Conservation (phyloP, 345 rosid species). For the Pistacia atlantica region DNA sequence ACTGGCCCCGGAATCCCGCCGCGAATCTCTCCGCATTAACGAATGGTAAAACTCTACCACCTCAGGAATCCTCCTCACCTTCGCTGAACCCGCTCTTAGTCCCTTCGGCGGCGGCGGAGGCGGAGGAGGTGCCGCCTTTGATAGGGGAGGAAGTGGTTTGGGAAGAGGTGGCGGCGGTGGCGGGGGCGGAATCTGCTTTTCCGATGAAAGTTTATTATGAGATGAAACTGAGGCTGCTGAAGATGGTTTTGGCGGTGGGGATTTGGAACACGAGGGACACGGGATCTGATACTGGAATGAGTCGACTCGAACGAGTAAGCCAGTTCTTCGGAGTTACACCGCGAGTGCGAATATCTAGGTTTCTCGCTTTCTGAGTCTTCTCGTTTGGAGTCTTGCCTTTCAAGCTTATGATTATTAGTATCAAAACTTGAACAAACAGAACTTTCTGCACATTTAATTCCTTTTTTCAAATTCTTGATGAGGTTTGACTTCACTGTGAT, state of each 20-base stretch:
- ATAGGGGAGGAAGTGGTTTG: constrained; percentile 11
- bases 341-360: constrained; percentile 43
- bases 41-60: constrained; percentile 99
- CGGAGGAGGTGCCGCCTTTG: constrained; percentile 57
- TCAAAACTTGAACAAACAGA: constrained; percentile 20
- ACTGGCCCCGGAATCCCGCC: constrained; percentile 61
- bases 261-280: constrained; percentile 80
- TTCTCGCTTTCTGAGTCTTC: constrained; percentile 53
- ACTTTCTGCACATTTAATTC: constrained; percentile 34
- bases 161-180: constrained; percentile 44
- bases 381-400: constrained; percentile 37
- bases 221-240: constrained; percentile 29
- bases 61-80: constrained; percentile 89
- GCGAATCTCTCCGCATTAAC: constrained; percentile 82
- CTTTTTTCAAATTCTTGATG: constrained; percentile 51
- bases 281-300: constrained; percentile 60
- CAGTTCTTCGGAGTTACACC: constrained; percentile 74
- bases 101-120: constrained; percentile 76
- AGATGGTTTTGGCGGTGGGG: constrained; percentile 92
- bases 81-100: constrained; percentile 43
- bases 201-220: constrained; percentile 15
- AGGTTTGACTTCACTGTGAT: constrained; percentile 53
- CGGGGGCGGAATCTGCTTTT: constrained; percentile 32
- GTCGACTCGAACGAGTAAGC: constrained; percentile 44
- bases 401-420: constrained; percentile 21